phyloP scores from a whole-genome alignment of 176 grass and related monocot species.

The Carex kokanica region DNA sequence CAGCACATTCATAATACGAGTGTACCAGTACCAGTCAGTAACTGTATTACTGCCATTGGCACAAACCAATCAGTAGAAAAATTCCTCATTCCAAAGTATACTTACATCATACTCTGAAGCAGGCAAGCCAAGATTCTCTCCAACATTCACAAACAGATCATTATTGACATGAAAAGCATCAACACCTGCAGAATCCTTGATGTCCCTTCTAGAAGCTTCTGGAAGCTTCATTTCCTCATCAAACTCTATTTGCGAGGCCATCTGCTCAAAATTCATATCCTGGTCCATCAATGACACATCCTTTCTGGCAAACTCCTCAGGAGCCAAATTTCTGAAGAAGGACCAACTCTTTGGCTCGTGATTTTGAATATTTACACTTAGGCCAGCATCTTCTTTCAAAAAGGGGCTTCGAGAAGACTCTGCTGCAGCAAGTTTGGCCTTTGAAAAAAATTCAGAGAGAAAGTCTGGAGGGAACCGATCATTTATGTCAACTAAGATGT shows the following conservation, averaged over 20 bases:
- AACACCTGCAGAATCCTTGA: constrained; percentile 31
- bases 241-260: constrained; percentile 44
- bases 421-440: constrained; percentile 55
- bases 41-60: background rate
- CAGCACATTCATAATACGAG: background rate
- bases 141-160: constrained; percentile 62
- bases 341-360: constrained; percentile 86
- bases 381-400: constrained; percentile 56
- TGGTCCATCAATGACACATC: constrained; percentile 58
- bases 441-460: constrained; percentile 90
- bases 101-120: constrained; percentile 77
- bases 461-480: constrained; percentile 65
- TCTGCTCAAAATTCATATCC: constrained; percentile 57
- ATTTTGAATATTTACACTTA: constrained; percentile 77
- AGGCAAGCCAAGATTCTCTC: constrained; percentile 54
- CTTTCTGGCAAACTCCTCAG: constrained; percentile 63
- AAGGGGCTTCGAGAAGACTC: constrained; percentile 59
- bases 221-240: constrained; percentile 37
- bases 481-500: constrained; percentile 53
- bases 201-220: constrained; percentile 37
- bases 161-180: constrained; percentile 76
- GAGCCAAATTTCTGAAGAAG: constrained; percentile 94
- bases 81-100: background rate
- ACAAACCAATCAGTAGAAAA: background rate
- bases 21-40: background rate